Evolutionary conservation across 495 filamentous ascomycete genomes (phyloP).

Genomic region (Penicillium robsamsonii): DNA sequence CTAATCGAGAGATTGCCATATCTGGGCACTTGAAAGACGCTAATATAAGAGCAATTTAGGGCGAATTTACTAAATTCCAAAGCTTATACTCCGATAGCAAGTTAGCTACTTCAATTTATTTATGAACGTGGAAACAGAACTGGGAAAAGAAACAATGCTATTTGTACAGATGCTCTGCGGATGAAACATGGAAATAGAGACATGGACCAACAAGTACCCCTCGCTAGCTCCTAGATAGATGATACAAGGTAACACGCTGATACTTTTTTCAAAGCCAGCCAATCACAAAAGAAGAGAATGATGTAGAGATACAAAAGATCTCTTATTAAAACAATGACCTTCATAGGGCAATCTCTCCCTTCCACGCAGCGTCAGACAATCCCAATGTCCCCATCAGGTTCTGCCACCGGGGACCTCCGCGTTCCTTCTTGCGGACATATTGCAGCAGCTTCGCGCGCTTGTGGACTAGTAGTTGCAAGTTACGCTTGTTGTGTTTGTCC

Average conservation of each 20-base stretch:
- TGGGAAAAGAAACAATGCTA: constrained; percentile 18
- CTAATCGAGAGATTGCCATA: neutral
- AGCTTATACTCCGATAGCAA: neutral
- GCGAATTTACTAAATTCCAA: neutral
- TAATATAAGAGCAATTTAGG: neutral
- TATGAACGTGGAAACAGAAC: neutral
- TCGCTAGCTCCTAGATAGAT: constrained; percentile 11
- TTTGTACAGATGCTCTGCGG: constrained; percentile 26
- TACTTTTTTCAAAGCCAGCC: constrained; percentile 12
- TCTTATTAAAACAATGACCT: constrained; percentile 9
- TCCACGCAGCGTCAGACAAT: constrained; percentile 80
- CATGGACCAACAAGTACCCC: constrained; percentile 14
- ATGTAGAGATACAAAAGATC: constrained; percentile 13
- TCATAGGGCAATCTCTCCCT: constrained; percentile 79
- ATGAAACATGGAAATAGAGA: constrained; percentile 6
- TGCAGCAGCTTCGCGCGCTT: constrained; percentile 80
- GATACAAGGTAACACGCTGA: constrained; percentile 19
- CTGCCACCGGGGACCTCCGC: constrained; percentile 85
- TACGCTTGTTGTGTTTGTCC: constrained; percentile 94
- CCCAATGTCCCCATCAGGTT: constrained; percentile 78
- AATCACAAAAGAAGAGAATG: constrained; percentile 10
- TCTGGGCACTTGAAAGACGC: neutral
- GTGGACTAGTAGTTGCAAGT: constrained; percentile 80
- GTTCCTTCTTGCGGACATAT: constrained; percentile 85
- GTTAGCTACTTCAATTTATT: neutral